Percentiles rank a stretch among this genome's conserved stretches.
Conservation (phyloP, 305 asterid species). For the Fraxinus sp. region DNA sequence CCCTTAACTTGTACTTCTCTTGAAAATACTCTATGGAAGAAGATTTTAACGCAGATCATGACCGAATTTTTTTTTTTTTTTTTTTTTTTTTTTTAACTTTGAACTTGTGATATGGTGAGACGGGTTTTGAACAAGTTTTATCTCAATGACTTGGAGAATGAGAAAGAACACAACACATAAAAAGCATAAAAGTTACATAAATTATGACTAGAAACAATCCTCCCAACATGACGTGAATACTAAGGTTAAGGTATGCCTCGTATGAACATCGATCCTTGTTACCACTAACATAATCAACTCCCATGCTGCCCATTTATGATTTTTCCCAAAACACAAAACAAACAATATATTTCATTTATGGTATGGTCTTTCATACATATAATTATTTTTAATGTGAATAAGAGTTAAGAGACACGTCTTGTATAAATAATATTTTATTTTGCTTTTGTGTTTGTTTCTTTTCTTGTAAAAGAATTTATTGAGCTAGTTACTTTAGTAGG, state of each 20-base stretch:
- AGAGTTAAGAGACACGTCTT: background rate
- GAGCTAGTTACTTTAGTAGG: too few species aligned
- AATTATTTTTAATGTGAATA: background rate
- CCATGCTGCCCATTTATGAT: background rate
- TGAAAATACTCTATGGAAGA: too few species aligned
- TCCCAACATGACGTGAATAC: conserved; percentile 23
- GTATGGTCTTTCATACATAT: background rate
- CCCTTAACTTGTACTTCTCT: background rate
- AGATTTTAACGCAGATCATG: background rate
- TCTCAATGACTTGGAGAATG: background rate
- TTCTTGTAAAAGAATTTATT: too few species aligned
- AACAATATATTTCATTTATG: background rate
- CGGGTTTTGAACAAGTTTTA: background rate
- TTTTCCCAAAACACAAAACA: background rate
- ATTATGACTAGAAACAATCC: conserved; percentile 1
- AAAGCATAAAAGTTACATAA: conserved; percentile 6
- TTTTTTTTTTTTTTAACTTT: background rate
- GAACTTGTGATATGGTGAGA: background rate
- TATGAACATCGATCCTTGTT: background rate
- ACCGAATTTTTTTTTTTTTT: too few species aligned
- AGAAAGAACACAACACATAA: conserved; percentile 17
- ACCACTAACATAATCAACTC: conserved; percentile 9
- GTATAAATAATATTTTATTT: background rate
- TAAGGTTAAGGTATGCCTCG: conserved; percentile 20
- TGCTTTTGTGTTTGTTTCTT: too few species aligned